These are phyloP conservation scores for Pseudogymnoascus sp. DNA, from an alignment of 2,329 filamentous ascomycete genomes.

Conservation along the genomic window DNA sequence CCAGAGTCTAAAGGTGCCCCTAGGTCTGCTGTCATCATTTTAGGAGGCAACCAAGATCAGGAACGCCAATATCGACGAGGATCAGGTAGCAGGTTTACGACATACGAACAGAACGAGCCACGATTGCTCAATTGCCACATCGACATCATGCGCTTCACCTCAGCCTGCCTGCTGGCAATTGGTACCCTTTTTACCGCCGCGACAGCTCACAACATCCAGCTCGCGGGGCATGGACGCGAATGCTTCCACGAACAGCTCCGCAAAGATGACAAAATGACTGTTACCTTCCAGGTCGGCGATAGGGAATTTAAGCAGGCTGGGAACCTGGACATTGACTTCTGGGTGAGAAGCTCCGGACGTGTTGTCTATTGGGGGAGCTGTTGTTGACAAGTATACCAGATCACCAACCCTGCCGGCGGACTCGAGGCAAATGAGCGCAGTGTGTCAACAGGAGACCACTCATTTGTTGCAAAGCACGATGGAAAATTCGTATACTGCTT, in stretches of 20 bases:
- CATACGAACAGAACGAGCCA: neutral
- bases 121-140: conserved; percentile 8
- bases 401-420: conserved; percentile 67
- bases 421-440: conserved; percentile 74
- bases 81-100: conserved; percentile 6
- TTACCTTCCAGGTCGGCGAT: conserved; percentile 96
- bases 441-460: conserved; percentile 85
- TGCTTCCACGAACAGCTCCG: conserved; percentile 95
- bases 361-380: neutral
- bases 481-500: conserved; percentile 97
- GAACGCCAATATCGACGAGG: conserved; percentile 4
- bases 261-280: conserved; percentile 94
- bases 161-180: conserved; percentile 22
- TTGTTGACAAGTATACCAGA: conserved; percentile 36
- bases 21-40: conserved; percentile 7
- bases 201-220: conserved; percentile 87
- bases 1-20: conserved; percentile 7
- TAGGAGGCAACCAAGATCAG: conserved; percentile 4
- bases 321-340: conserved; percentile 95
- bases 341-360: conserved; percentile 51
- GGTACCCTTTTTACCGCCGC: conserved; percentile 41
- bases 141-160: conserved; percentile 26
- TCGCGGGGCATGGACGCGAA: conserved; percentile 86
- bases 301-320: conserved; percentile 90
- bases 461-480: conserved; percentile 76